phyloP scores from a whole-genome alignment of 495 filamentous ascomycete species.

The Penicillium antarcticum region DNA sequence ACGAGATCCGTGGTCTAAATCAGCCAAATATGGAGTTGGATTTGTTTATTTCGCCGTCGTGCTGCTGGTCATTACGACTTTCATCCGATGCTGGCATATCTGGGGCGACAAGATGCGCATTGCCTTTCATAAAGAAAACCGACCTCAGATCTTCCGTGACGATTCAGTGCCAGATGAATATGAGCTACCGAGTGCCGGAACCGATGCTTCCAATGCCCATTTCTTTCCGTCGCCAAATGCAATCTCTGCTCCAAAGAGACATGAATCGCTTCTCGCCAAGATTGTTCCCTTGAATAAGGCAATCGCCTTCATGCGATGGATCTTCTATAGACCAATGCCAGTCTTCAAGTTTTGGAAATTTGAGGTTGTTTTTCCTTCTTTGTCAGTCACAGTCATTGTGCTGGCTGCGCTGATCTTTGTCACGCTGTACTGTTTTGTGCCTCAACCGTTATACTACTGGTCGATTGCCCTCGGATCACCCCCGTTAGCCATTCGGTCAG shows the following conservation, averaged over 20 bases:
- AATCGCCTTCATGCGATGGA: conserved; percentile 73
- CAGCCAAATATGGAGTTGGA: conserved; percentile 84
- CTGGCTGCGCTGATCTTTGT: conserved; percentile 65
- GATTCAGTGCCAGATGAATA: conserved; percentile 61
- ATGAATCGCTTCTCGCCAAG: conserved; percentile 66
- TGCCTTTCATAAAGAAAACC: conserved; percentile 74
- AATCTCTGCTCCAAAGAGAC: conserved; percentile 42
- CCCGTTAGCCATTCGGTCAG: conserved; percentile 81
- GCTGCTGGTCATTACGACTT: conserved; percentile 58
- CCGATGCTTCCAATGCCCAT: conserved; percentile 61
- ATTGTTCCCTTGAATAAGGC: conserved; percentile 69
- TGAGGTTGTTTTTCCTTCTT: conserved; percentile 71
- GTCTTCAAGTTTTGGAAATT: conserved; percentile 58
- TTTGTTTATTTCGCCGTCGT: conserved; percentile 84
- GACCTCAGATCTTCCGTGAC: conserved; percentile 50
- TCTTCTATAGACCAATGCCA: conserved; percentile 83
- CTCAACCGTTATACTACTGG: conserved; percentile 80
- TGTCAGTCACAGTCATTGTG: conserved; percentile 64
- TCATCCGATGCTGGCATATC: conserved; percentile 72
- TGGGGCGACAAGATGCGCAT: conserved; percentile 87
- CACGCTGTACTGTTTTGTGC: conserved; percentile 76
- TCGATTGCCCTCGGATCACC: conserved; percentile 83
- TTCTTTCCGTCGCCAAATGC: conserved; percentile 67
- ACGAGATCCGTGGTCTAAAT: conserved; percentile 72
- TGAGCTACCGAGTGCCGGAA: conserved; percentile 63